phyloP scores from a whole-genome alignment of 2,329 filamentous ascomycete genomes.

The Acrocalymma vagum region DNA sequence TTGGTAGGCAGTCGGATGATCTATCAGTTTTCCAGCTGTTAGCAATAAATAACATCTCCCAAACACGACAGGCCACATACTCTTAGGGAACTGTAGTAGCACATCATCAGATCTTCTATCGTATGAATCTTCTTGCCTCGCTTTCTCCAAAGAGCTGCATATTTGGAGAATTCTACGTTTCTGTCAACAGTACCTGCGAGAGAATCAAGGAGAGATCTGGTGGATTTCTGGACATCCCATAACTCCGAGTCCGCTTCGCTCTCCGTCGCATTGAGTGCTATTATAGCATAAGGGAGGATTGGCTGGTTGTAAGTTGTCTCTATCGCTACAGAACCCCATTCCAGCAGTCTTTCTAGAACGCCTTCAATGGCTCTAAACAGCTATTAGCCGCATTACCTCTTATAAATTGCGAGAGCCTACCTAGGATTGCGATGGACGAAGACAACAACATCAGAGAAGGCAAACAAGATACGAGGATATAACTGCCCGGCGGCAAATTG shows the following conservation, averaged over 20 bases:
- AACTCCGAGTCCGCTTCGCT: conserved; percentile 46
- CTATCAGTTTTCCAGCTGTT: conserved; percentile 8
- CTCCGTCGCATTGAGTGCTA: conserved; percentile 60
- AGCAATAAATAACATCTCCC: not conserved
- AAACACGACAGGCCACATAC: conserved; percentile 10
- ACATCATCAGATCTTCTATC: conserved; percentile 26
- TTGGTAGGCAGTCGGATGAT: conserved; percentile 57
- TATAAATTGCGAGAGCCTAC: too few species aligned
- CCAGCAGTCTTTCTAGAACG: conserved; percentile 11
- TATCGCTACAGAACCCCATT: conserved; percentile 16
- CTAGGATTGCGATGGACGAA: conserved; percentile 52
- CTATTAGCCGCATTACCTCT: too few species aligned
- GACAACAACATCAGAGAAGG: conserved; percentile 54
- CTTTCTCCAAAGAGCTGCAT: conserved; percentile 14
- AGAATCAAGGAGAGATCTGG: conserved; percentile 44
- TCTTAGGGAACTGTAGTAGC: conserved; percentile 61
- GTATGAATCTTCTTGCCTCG: conserved; percentile 13
- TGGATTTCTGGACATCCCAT: conserved; percentile 56
- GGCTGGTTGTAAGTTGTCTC: conserved; percentile 58
- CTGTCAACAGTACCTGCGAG: conserved; percentile 8
- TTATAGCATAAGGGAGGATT: conserved; percentile 62
- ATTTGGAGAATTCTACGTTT: conserved; percentile 9
- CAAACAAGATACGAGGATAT: conserved; percentile 53
- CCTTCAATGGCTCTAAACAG: conserved; percentile 14
- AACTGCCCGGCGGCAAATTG: conserved; percentile 50